Percentiles rank a stretch among this genome's conserved stretches.
Evolutionary conservation across 495 filamentous ascomycete genomes (phyloP).

Genomic region (Penicillium egyptiacum): DNA sequence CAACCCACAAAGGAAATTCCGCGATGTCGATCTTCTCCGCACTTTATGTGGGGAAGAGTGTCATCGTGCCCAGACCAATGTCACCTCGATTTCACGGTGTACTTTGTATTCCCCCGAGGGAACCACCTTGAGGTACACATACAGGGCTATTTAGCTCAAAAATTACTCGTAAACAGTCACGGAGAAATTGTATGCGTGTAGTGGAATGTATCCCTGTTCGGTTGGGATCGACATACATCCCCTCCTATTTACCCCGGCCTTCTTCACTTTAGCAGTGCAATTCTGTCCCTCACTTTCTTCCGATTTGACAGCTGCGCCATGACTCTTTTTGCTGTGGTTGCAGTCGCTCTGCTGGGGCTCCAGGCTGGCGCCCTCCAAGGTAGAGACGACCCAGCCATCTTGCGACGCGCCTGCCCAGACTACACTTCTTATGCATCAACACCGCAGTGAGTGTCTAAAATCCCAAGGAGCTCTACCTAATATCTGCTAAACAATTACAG

Average conservation of each 20-base stretch:
- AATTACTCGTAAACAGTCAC: neutral
- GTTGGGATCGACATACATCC: slow-evolving; percentile 25
- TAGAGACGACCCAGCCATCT: slow-evolving; percentile 32
- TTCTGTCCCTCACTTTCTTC: slow-evolving; percentile 6
- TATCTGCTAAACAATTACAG: slow-evolving; percentile 39
- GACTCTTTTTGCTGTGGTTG: slow-evolving; percentile 26
- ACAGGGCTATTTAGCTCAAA: neutral
- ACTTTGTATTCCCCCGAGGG: slow-evolving; percentile 18
- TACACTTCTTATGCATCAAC: slow-evolving; percentile 49
- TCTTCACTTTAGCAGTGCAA: slow-evolving; percentile 1
- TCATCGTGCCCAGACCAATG: slow-evolving; percentile 23
- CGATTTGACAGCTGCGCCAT: slow-evolving; percentile 12
- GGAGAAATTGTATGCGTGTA: neutral
- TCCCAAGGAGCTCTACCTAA: neutral
- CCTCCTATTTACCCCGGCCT: slow-evolving; percentile 17
- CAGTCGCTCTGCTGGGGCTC: slow-evolving; percentile 28
- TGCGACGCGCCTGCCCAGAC: slow-evolving; percentile 51
- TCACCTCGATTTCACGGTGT: slow-evolving; percentile 20
- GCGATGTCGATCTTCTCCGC: slow-evolving; percentile 31
- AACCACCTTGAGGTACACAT: neutral
- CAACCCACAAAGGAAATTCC: slow-evolving; percentile 11
- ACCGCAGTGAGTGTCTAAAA: slow-evolving; percentile 41
- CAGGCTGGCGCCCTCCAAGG: slow-evolving; percentile 27
- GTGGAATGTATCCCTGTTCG: slow-evolving; percentile 22
- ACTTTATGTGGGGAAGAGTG: slow-evolving; percentile 22